Evolutionary conservation across 768 basidiomycete species (phyloP).

Genomic region (Infundibulicybe gibba): DNA sequence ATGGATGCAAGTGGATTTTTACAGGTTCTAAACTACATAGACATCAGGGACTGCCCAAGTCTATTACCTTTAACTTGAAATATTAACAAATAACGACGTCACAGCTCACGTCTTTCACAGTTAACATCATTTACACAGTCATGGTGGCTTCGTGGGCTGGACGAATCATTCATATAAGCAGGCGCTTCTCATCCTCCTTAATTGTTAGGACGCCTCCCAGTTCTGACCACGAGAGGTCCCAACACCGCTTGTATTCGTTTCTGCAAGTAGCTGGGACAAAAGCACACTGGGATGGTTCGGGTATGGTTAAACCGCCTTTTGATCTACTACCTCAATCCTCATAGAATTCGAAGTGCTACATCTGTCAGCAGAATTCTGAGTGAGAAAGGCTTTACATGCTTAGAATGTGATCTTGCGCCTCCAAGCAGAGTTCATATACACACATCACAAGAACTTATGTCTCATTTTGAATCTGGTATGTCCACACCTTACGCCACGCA

Average conservation of each 20-base stretch:
- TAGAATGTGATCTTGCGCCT: conserved; percentile 36
- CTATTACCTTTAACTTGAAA: too few relatives aligned
- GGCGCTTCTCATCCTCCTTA: conserved; percentile 22
- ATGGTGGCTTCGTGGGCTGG: neutral
- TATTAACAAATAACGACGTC: too few relatives aligned
- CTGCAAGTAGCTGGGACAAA: conserved; percentile 41
- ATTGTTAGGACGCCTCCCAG: conserved; percentile 32
- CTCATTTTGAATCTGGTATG: conserved; percentile 36
- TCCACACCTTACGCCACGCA: neutral
- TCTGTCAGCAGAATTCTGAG: conserved; percentile 35
- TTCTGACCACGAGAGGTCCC: conserved; percentile 41
- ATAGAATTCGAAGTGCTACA: conserved; percentile 24
- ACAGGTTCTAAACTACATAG: too few relatives aligned
- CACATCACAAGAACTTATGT: conserved; percentile 29
- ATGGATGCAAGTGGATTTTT: too few relatives aligned
- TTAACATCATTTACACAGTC: neutral
- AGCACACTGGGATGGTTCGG: conserved; percentile 31
- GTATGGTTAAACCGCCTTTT: conserved; percentile 19
- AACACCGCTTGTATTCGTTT: conserved; percentile 52
- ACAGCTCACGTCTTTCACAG: too few relatives aligned
- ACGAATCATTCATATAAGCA: neutral
- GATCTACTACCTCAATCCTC: neutral
- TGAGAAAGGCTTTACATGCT: conserved; percentile 44
- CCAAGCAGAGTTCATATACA: conserved; percentile 11
- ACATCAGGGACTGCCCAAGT: too few relatives aligned